Evolutionary conservation across 192 early-diverging fungal genomes (phyloP).

Genomic region (Coemansia sp.): DNA sequence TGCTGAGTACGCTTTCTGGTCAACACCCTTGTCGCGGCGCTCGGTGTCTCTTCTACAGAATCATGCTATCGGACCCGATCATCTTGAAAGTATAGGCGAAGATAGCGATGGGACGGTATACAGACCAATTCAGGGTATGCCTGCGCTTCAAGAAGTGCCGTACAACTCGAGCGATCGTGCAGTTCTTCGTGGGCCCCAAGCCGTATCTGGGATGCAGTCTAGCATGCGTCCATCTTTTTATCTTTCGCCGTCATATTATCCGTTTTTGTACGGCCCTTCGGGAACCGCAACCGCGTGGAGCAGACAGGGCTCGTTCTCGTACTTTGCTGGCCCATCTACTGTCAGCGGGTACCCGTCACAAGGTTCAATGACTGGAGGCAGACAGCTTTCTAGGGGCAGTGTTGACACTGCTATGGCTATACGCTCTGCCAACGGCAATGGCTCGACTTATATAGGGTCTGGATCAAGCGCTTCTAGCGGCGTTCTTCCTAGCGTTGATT

Average conservation of each 20-base stretch:
- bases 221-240: conserved; percentile 28
- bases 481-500: background rate
- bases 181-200: background rate
- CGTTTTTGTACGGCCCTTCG: conserved; percentile 17
- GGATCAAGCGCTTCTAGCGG: background rate
- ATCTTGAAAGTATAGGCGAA: conserved; percentile 47
- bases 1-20: conserved; percentile 28
- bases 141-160: background rate
- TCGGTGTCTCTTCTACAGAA: conserved; percentile 43
- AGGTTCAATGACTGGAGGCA: background rate
- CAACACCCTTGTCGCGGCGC: conserved; percentile 38
- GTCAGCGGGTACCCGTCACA: conserved; percentile 20
- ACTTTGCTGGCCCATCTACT: conserved; percentile 15
- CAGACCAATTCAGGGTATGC: background rate
- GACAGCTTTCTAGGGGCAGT: conserved; percentile 34
- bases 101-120: conserved; percentile 19
- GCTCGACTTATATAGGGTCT: background rate
- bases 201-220: background rate
- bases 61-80: conserved; percentile 18
- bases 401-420: conserved; percentile 24
- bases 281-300: conserved; percentile 22
- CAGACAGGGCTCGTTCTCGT: conserved; percentile 32
- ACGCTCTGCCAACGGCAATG: background rate
- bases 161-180: background rate
- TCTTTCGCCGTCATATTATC: conserved; percentile 28